Evolutionary conservation across 1,284 basidiomycete species (phyloP), one percentile per base, ranked within the genome.

Genomic region (Ustilago cynodontis): DNA sequence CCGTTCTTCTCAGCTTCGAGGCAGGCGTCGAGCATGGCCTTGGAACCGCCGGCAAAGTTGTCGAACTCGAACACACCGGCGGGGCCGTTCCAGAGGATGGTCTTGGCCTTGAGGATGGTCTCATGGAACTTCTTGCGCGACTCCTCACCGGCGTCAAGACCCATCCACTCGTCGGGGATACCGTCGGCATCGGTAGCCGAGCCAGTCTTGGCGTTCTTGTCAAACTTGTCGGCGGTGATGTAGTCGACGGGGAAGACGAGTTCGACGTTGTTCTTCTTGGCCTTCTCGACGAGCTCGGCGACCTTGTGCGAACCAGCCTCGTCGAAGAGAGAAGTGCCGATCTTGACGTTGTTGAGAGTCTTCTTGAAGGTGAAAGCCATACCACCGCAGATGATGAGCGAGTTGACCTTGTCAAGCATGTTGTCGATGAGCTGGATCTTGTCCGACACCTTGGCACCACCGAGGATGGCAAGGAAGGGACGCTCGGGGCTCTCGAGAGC

Each of bases 291-390:
- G 65, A 99, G 90, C 22, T 87, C 89, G 41, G 88, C 88, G 53
- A 98, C 96, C 87, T 98, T 95, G 87, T 93, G 90, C 55, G 94
- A 90, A 49, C 97, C 97, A 63, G 93, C 90, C 83, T 91, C 89
- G 88, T 99, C 96, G 83, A 95, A 99, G 72, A 99, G 91, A 26
- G 97, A 99, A 78, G 92, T 91, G 73, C 96, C 96, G 82, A 99
- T 99, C 92, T 77, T 69, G 67, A 96, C 90, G 78, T 91, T 90
- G 73, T 98, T 90, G 60, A 98, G 89, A 8, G 92, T 93, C 90
- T 98, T 99, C 88, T 97, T 96, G 90, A 99, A 99, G 72, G 96
- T 99, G 88, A 98, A 99, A 54, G 94, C 94, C 96, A 99, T 99
- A 53, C 96, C 96, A 86, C 97, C 97, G 82, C 94, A 94, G 82